A percentile compares a stretch with the other conserved stretches of the same genome.
Conservation (phyloP, 208 protist species). For the Angomonas desouzai region DNA sequence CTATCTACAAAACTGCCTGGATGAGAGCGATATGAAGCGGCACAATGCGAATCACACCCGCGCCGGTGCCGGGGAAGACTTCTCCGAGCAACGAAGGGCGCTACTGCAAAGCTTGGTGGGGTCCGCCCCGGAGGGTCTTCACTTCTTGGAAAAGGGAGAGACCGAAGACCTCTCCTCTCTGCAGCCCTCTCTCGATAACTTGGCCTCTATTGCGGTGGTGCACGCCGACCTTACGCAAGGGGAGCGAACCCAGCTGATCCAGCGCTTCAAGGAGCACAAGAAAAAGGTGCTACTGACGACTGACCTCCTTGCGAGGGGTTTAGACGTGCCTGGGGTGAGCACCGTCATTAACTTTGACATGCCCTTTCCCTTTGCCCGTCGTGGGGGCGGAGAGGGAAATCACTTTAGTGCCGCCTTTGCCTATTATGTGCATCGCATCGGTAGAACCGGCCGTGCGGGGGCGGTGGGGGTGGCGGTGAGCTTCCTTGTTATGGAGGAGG, state of each 20-base stretch:
- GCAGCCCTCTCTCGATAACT: slow-evolving; percentile 26
- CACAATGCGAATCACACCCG: slow-evolving; percentile 11
- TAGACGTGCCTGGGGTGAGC: slow-evolving; percentile 95
- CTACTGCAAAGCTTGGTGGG: background rate
- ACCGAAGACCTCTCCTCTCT: slow-evolving; percentile 9
- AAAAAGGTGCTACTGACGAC: slow-evolving; percentile 97
- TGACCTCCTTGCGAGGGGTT: slow-evolving; percentile 91
- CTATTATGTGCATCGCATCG: slow-evolving; percentile 97
- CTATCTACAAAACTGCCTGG: slow-evolving; percentile 36
- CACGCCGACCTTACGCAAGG: slow-evolving; percentile 72
- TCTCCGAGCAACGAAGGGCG: background rate
- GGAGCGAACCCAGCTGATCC: slow-evolving; percentile 94
- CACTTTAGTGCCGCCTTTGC: slow-evolving; percentile 38
- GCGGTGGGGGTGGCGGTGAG: slow-evolving; percentile 88
- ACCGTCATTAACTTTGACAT: slow-evolving; percentile 99
- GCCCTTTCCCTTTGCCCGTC: slow-evolving; percentile 42
- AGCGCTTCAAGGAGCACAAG: slow-evolving; percentile 91
- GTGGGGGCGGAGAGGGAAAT: background rate
- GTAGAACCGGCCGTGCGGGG: slow-evolving; percentile 87
- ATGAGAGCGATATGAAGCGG: slow-evolving; percentile 31
- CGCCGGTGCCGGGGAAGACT: background rate
- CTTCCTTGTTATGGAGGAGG: slow-evolving; percentile 77
- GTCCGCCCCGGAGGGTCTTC: slow-evolving; percentile 13
- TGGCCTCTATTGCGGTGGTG: slow-evolving; percentile 66
- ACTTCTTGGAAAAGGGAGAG: slow-evolving; percentile 5